phyloP scores from a whole-genome alignment of 768 basidiomycete genomes.

The Boletus huronensis region DNA sequence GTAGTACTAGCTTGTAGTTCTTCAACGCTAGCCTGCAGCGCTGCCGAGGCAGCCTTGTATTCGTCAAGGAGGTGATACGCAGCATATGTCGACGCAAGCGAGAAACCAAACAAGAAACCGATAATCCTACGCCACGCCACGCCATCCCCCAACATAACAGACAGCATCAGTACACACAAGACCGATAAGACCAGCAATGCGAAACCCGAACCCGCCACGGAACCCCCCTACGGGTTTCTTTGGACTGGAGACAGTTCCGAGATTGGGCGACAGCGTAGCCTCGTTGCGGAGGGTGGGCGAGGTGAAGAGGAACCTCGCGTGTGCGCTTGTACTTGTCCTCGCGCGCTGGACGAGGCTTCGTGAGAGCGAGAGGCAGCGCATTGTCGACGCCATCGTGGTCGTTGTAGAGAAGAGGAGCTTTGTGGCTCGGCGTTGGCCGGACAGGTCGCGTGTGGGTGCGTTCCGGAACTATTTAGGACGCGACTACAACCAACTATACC shows the following conservation, averaged over 20 bases:
- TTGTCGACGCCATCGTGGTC: constrained; percentile 36
- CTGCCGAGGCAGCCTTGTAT: constrained; percentile 84
- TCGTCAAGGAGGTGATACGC: constrained; percentile 89
- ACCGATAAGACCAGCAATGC: constrained; percentile 5
- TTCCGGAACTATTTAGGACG: neutral
- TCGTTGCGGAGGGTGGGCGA: constrained; percentile 44
- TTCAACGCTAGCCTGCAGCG: constrained; percentile 82
- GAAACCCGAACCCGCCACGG: constrained; percentile 52
- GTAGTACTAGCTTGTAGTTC: constrained; percentile 81
- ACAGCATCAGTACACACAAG: neutral
- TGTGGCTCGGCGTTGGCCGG: constrained; percentile 24
- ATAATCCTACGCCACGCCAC: constrained; percentile 50
- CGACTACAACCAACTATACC: neutral
- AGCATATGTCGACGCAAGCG: constrained; percentile 80
- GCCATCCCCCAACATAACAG: neutral
- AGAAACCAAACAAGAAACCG: constrained; percentile 88
- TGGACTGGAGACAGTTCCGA: constrained; percentile 52
- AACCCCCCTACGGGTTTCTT: constrained; percentile 78
- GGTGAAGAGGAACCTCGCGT: constrained; percentile 41
- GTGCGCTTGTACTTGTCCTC: constrained; percentile 4
- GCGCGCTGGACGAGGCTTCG: constrained; percentile 12
- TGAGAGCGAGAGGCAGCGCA: constrained; percentile 28
- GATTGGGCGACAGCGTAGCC: constrained; percentile 38
- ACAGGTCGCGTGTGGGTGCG: neutral
- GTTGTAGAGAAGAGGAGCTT: neutral